Evolutionary conservation across 2,329 filamentous ascomycete species (phyloP), one percentile per base, ranked within the genome.

Genomic region (Trichophyton verrucosum): DNA sequence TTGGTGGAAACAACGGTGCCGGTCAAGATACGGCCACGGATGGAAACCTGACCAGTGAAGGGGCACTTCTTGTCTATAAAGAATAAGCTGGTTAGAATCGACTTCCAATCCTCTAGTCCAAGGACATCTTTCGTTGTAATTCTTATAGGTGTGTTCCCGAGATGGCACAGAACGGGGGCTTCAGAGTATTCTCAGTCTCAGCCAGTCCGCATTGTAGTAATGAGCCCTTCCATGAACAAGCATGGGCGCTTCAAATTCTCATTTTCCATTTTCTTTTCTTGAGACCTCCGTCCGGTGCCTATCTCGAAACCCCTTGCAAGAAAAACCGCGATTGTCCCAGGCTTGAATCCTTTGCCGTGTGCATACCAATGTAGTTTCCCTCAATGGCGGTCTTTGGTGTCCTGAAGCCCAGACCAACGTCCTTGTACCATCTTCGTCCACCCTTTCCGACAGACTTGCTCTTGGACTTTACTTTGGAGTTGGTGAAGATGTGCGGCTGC

Each of bases 401-500:
- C 80, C 89, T 87, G 89, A 99, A 99, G 74, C 94, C 94, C 80
- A 99, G 86, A 82, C 94, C 94, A 74, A 99, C 91, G 77, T 99
- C 94, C 88, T 99, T 99, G 82, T 95, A 96, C 91, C 87, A 92
- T 91, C 91, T 87, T 81, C 89, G 88, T 74, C 89, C 90, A 78
- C 85, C 88, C 86, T 95, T 95, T 79, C 91, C 91, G 73, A 87
- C 87, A 78, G 86, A 80, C 74, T 80, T 87, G 79, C 82, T 82
- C 78, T 88, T 89, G 77, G 86, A 81, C 84, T 91, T 90, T 79
- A 83, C 82, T 88, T 99, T 99, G 77, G 87, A 84, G 87, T 97
- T 96, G 76, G 89, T 86, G 89, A 97, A 99, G 85, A 99, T 96
- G 82, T 99, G 94, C 80, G 94, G 94, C 86, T 99, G 92, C 88